Percentiles rank a stretch among this genome's conserved stretches.
Conservation (phyloP, 2,329 filamentous ascomycete genomes). For the Alternaria ethzedia region DNA sequence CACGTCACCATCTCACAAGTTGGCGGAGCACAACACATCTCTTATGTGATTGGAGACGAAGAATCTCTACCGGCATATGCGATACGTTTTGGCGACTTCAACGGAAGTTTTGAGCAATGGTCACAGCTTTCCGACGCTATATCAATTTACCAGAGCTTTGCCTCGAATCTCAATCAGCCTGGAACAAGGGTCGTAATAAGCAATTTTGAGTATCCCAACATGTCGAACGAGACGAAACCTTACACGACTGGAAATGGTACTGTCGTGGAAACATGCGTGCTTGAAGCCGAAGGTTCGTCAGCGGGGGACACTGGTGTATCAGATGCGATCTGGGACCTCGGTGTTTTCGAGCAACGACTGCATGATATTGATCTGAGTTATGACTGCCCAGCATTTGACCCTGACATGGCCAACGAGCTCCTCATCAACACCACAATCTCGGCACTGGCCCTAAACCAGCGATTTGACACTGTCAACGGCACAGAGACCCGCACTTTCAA, state of each 20-base stretch:
- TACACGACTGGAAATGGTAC: background rate
- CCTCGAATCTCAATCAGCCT: rapidly evolving
- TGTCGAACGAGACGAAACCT: rapidly evolving
- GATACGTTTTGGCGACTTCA: rapidly evolving
- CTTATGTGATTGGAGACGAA: too few relatives aligned
- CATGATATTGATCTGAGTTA: too few relatives aligned
- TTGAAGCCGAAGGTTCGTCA: background rate
- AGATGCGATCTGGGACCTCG: background rate
- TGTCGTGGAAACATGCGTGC: background rate
- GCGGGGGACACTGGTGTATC: too few relatives aligned
- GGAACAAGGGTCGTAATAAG: too few relatives aligned
- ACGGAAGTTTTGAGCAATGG: background rate
- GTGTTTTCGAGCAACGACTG: background rate
- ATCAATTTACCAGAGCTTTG: rapidly evolving
- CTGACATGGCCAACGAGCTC: background rate
- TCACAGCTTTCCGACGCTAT: background rate
- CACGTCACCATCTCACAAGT: background rate
- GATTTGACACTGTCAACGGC: background rate
- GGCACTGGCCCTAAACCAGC: background rate
- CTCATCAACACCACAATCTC: background rate
- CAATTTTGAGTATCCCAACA: background rate
- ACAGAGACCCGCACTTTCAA: background rate
- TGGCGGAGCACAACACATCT: background rate
- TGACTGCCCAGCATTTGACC: background rate
- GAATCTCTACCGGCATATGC: background rate